Conservation (phyloP, 768 basidiomycete genomes). For the Lactarius quietus region DNA sequence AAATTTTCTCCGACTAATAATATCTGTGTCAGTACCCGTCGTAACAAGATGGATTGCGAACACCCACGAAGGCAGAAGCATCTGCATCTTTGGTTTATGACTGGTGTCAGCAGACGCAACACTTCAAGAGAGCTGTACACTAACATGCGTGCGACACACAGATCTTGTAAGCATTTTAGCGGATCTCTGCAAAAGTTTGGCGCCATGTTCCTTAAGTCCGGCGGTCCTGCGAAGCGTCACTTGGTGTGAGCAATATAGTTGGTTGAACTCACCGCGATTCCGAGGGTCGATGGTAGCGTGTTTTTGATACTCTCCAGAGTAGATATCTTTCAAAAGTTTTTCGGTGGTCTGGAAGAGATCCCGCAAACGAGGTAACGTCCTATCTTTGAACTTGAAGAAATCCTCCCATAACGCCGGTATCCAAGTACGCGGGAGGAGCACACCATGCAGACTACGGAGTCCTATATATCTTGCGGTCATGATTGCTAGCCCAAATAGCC, state of each 20-base stretch:
- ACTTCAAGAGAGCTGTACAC: neutral
- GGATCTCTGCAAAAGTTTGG: slow-evolving; percentile 3
- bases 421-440: slow-evolving; percentile 57
- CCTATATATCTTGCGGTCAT: slow-evolving; percentile 34
- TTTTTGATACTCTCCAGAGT: slow-evolving; percentile 11
- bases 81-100: slow-evolving; percentile 10
- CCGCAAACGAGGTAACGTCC: neutral
- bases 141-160: slow-evolving; percentile 16
- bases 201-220: slow-evolving; percentile 1
- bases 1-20: slow-evolving; percentile 14
- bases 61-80: slow-evolving; percentile 18
- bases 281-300: neutral
- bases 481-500: slow-evolving; percentile 41
- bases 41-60: neutral
- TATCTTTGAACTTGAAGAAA: slow-evolving; percentile 13
- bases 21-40: neutral
- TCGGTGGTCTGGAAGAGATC: slow-evolving; percentile 1
- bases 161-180: slow-evolving; percentile 1
- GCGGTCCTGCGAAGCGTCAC: neutral
- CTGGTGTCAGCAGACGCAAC: neutral
- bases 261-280: neutral
- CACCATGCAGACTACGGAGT: slow-evolving; percentile 36
- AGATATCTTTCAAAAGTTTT: slow-evolving; percentile 10
- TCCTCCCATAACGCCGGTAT: slow-evolving; percentile 31
- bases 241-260: neutral